phyloP scores from a whole-genome alignment of 768 basidiomycete species.

The Cubamyces lactineus region DNA sequence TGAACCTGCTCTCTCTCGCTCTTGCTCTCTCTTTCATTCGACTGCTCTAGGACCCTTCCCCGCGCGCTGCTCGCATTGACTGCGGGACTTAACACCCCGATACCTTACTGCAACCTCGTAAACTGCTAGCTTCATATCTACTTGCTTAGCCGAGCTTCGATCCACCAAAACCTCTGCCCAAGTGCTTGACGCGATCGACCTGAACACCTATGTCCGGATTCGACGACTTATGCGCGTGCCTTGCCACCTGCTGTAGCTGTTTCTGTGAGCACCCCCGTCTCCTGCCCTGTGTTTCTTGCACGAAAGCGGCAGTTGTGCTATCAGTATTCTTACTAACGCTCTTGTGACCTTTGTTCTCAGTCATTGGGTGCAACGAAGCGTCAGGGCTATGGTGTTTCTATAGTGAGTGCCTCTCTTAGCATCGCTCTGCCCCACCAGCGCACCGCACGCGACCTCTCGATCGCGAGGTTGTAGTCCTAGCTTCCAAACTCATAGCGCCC shows the following conservation, averaged over 20 bases:
- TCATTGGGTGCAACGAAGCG: conserved; percentile 9
- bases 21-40: not conserved
- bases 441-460: not conserved
- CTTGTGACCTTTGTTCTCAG: not conserved
- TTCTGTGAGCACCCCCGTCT: not conserved
- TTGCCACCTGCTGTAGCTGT: conserved; percentile 8
- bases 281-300: not conserved
- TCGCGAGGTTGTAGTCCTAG: not conserved
- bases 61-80: not conserved
- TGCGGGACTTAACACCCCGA: not conserved
- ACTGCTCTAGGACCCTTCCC: not conserved
- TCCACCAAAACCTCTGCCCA: not conserved
- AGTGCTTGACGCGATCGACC: too few relatives aligned
- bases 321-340: not conserved
- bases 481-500: not conserved
- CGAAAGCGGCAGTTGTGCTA: too few relatives aligned
- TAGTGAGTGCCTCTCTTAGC: not conserved
- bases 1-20: not conserved
- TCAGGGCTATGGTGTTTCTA: conserved; percentile 12
- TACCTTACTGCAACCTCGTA: not conserved
- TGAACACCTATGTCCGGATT: not conserved
- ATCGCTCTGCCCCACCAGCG: not conserved
- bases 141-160: not conserved
- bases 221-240: conserved; percentile 11
- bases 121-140: not conserved